These are phyloP conservation scores for Pholiota conissans DNA, from an alignment of 768 basidiomycete species.

Conservation along the genomic window DNA sequence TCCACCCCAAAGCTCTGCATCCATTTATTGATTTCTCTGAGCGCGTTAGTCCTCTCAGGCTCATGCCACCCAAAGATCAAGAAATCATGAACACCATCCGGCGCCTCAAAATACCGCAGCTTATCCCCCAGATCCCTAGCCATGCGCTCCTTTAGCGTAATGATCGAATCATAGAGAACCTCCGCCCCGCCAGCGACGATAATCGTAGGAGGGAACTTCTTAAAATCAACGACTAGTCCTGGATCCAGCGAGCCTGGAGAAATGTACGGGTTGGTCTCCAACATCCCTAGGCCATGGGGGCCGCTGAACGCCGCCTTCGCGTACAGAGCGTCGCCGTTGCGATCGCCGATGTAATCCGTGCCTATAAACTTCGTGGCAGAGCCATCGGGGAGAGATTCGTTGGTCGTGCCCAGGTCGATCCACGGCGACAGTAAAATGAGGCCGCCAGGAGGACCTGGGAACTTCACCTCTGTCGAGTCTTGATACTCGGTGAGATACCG, in stretches of 20 bases:
- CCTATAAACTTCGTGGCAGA: slow-evolving; percentile 32
- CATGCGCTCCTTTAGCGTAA: slow-evolving; percentile 49
- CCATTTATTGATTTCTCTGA: slow-evolving; percentile 53
- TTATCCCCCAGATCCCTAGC: slow-evolving; percentile 48
- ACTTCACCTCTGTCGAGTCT: slow-evolving; percentile 22
- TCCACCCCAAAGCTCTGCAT: too few relatives aligned
- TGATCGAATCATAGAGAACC: slow-evolving; percentile 50
- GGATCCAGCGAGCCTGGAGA: slow-evolving; percentile 55
- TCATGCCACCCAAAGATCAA: slow-evolving; percentile 50
- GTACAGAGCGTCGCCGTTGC: slow-evolving; percentile 25
- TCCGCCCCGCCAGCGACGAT: slow-evolving; percentile 60
- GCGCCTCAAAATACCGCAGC: slow-evolving; percentile 49
- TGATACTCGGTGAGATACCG: slow-evolving; percentile 60
- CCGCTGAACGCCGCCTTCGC: slow-evolving; percentile 45
- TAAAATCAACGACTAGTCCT: slow-evolving; percentile 40
- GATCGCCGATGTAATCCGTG: slow-evolving; percentile 38
- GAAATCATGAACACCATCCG: slow-evolving; percentile 57
- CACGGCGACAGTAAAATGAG: slow-evolving; percentile 59
- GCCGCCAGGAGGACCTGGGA: slow-evolving; percentile 45
- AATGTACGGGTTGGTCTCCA: slow-evolving; percentile 50
- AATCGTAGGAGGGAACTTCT: slow-evolving; percentile 60
- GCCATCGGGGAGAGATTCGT: slow-evolving; percentile 33
- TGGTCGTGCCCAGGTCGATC: slow-evolving; percentile 46
- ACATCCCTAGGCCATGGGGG: slow-evolving; percentile 45
- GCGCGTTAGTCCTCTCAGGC: slow-evolving; percentile 49